Evolutionary conservation across 139 green algal species (phyloP), one percentile per base, ranked within the genome.

Genomic region (Micromonas pusilla): DNA sequence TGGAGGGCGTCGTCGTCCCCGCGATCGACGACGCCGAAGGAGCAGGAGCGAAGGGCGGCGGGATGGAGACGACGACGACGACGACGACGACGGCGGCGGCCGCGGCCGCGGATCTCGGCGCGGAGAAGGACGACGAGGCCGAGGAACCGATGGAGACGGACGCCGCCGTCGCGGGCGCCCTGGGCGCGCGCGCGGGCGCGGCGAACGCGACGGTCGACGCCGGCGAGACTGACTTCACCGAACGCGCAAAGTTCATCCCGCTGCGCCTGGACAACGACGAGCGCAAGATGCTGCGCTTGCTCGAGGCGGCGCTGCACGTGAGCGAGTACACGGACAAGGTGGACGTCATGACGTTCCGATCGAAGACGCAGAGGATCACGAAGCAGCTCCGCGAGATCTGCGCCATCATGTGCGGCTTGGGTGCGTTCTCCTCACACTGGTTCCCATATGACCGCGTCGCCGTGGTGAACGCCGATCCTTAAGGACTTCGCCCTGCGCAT

Each of bases 281-380:
- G 31, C 34, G 74, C 33, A 80, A 80, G 33, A n/a, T 38, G 3
- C 37, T 80, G 19, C 74, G 74, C n/a, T 33, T 80, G 31, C 38
- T 80, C 5, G 74, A 80, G 77, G 90, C 91, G 0, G 92, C 92
- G 3, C 83, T 98, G 23, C 87, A 89, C 34, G 94, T 98, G 4
- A 89, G 75, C 78, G 92, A 97, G 79, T 98, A 97, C 88, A 96
- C 91, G 21, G 93, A 96, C 81, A 92, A 93, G 74, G 89, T 94
- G 25, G 94, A 98, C 78, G 87, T 98, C 21, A 72, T 95, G 19
- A 89, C 76, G 2, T 97, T 87, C 87, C 72, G 82, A 28, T 90
- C 80, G 77, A 96, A 93, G 79, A 89, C 83, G 2, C 72, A 75
- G 33, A 81, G 94, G 16, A 85, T 97, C 2, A 83, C 94, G 63